Percentiles rank a stretch among this genome's conserved stretches.
Evolutionary conservation across 352 stramenopile genomes (phyloP).

Genomic region (Pythium pyrilobum): DNA sequence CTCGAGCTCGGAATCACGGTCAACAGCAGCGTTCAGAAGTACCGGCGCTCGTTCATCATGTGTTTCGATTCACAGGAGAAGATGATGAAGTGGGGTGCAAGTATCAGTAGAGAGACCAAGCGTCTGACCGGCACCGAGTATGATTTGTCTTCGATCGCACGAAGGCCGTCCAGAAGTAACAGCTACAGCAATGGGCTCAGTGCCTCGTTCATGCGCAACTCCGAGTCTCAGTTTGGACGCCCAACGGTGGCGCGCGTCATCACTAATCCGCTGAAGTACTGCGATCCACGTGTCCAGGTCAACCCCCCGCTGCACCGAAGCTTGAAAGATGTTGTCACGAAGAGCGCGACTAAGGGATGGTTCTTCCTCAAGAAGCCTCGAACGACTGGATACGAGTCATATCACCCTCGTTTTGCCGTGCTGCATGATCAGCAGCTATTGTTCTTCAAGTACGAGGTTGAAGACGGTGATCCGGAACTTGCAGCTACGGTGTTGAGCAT

Average conservation of each 20-base stretch:
- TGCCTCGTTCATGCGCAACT: conserved; percentile 28
- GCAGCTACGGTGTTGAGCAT: conserved; percentile 64
- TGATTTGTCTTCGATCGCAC: conserved; percentile 67
- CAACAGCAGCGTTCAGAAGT: conserved; percentile 49
- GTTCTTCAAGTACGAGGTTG: conserved; percentile 86
- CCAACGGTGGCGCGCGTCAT: conserved; percentile 65
- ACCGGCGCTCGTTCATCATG: conserved; percentile 71
- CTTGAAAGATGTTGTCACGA: conserved; percentile 69
- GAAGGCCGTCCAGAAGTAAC: conserved; percentile 55
- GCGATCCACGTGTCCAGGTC: conserved; percentile 44
- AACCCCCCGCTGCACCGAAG: conserved; percentile 57
- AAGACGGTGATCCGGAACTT: conserved; percentile 51
- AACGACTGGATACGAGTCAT: conserved; percentile 59
- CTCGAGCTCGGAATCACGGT: conserved; percentile 69
- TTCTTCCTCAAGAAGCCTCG: conserved; percentile 81
- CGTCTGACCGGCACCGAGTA: conserved; percentile 78
- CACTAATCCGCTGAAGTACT: conserved; percentile 74
- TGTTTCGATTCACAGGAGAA: conserved; percentile 72
- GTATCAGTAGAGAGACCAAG: conserved; percentile 71
- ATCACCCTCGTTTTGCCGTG: conserved; percentile 82
- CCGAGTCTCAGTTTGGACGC: conserved; percentile 50
- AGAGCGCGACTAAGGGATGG: conserved; percentile 67
- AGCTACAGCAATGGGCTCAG: conserved; percentile 40
- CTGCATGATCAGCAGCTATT: conserved; percentile 70
- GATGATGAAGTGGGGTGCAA: conserved; percentile 86